Conservation (phyloP, 305 asterid genomes). For the Solanum hybrid region DNA sequence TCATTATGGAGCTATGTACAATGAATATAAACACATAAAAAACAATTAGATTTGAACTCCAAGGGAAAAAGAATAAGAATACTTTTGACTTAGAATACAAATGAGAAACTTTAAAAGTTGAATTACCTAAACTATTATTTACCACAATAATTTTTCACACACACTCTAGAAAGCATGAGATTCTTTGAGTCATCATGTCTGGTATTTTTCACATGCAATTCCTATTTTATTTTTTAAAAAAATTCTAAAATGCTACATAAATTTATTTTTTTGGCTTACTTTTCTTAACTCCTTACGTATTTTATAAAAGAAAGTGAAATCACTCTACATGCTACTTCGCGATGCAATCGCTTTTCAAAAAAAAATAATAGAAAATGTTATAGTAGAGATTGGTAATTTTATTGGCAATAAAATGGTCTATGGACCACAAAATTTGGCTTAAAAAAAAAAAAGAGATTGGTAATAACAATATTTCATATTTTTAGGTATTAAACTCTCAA, state of each 20-base stretch:
- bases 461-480: not conserved
- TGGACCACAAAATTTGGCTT: no score
- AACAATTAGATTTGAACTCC: not conserved
- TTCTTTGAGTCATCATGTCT: slow-evolving; percentile 28
- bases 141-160: slow-evolving; percentile 10
- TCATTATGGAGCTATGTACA: not conserved
- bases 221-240: not conserved
- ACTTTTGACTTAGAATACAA: slow-evolving; percentile 12
- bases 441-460: no score
- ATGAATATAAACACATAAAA: not conserved
- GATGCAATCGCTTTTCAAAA: not conserved
- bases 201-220: slow-evolving; percentile 33
- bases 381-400: not conserved
- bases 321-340: not conserved
- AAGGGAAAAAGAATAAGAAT: slow-evolving; percentile 15
- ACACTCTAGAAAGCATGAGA: slow-evolving; percentile 31
- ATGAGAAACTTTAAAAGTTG: slow-evolving; percentile 26
- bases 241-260: not conserved
- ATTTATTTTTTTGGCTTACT: not conserved
- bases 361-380: not conserved
- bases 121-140: slow-evolving; percentile 11
- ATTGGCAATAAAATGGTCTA: no score
- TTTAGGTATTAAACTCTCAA: not conserved
- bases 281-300: not conserved
- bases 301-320: not conserved